A percentile compares a stretch with the other conserved stretches of the same genome.
Conservation (phyloP, 202 grass and related monocot species). For the Cymbopogon flexuosus region DNA sequence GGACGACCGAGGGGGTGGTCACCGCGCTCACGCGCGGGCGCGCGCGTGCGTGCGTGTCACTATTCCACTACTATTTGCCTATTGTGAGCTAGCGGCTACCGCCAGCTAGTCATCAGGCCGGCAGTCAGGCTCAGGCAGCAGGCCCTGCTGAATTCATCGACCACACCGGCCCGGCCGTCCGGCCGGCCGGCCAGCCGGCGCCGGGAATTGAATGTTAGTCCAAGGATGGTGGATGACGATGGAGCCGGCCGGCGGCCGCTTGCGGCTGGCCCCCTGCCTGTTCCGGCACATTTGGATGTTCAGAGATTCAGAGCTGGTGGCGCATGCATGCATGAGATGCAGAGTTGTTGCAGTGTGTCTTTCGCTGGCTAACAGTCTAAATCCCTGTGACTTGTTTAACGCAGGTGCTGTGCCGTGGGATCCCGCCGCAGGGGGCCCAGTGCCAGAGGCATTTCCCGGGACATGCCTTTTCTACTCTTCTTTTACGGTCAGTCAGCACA, state of each 20-base stretch:
- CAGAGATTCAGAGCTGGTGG: no score
- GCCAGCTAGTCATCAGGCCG: background rate
- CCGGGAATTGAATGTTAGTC: constrained; percentile 31
- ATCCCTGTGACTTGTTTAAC: background rate
- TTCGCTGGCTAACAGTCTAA: background rate
- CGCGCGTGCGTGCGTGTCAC: background rate
- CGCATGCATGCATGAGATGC: background rate
- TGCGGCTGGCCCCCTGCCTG: no score
- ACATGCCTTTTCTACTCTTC: constrained; percentile 15
- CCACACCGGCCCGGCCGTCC: no score
- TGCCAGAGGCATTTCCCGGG: background rate
- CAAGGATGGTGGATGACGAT: background rate
- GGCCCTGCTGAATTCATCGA: background rate
- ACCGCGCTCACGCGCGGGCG: background rate
- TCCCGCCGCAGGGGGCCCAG: background rate
- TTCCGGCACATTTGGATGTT: constrained; percentile 43
- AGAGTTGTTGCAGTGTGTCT: constrained; percentile 9
- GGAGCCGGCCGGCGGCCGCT: background rate
- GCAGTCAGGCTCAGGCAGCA: background rate
- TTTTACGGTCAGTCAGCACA: constrained; percentile 1
- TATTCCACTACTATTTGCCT: background rate
- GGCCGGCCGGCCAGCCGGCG: no score
- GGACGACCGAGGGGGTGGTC: background rate
- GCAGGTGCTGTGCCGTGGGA: constrained; percentile 40
- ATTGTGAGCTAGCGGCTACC: background rate